Evolutionary conservation across 345 rosid species (phyloP).

Genomic region (Boechera divaricarpa): DNA sequence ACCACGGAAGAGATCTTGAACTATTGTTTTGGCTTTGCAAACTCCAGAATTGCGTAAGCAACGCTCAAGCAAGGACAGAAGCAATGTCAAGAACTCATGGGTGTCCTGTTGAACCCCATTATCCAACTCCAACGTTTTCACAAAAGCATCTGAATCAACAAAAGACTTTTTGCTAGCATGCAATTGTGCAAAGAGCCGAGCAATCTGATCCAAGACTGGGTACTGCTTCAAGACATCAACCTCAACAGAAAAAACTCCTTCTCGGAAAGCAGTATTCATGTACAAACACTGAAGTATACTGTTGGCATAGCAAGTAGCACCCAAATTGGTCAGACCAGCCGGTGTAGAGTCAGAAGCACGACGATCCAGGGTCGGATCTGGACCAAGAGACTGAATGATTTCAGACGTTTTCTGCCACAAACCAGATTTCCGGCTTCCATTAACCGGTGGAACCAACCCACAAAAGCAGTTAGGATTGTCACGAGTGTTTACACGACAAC

Average conservation of each 20-base stretch:
- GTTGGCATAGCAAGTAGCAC: slow-evolving; percentile 98
- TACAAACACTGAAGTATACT: slow-evolving; percentile 92
- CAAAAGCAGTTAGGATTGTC: slow-evolving; percentile 98
- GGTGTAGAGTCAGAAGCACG: slow-evolving; percentile 76
- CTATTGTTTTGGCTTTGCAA: slow-evolving; percentile 69
- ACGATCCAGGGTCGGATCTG: slow-evolving; percentile 66
- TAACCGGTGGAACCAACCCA: slow-evolving; percentile 77
- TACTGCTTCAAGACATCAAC: slow-evolving; percentile 67
- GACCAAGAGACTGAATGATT: slow-evolving; percentile 66
- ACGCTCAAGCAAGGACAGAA: slow-evolving; percentile 94
- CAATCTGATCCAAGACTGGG: slow-evolving; percentile 90
- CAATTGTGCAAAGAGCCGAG: slow-evolving; percentile 83
- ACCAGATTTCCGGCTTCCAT: slow-evolving; percentile 87
- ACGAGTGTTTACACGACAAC: slow-evolving; percentile 89
- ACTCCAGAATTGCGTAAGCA: slow-evolving; percentile 70
- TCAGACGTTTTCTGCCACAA: slow-evolving; percentile 94
- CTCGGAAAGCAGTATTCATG: slow-evolving; percentile 83
- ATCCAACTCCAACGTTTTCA: slow-evolving; percentile 85
- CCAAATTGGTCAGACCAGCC: slow-evolving; percentile 90
- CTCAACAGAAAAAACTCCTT: slow-evolving; percentile 85
- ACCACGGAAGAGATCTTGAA: slow-evolving; percentile 98
- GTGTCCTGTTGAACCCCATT: slow-evolving; percentile 98
- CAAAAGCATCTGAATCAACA: slow-evolving; percentile 95
- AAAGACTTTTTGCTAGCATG: slow-evolving; percentile 79
- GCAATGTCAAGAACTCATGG: slow-evolving; percentile 91